Percentiles rank a stretch among this genome's conserved stretches.
Evolutionary conservation across 2,329 filamentous ascomycete genomes (phyloP).

Genomic region (Tolypocladium nubicola): DNA sequence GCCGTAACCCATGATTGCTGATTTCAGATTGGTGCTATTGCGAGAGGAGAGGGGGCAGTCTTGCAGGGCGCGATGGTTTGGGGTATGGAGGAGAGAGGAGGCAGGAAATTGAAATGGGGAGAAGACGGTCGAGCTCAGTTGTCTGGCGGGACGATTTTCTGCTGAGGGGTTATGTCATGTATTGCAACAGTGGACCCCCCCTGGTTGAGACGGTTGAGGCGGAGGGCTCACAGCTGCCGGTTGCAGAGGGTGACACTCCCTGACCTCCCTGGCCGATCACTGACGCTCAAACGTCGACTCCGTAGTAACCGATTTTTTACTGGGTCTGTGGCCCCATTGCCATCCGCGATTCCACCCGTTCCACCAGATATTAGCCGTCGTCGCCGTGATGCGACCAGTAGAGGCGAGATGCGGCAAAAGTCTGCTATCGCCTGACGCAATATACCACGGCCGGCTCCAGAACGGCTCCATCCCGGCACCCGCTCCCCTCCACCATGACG

Average conservation of each 20-base stretch:
- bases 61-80: background rate
- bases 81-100: constrained; percentile 13
- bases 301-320: background rate
- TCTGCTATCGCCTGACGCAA: constrained; percentile 6
- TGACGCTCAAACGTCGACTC: background rate
- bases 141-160: constrained; percentile 1
- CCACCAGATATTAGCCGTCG: background rate
- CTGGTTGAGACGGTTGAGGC: background rate
- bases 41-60: constrained; percentile 5
- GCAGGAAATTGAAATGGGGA: constrained; percentile 3
- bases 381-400: background rate
- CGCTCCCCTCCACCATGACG: background rate
- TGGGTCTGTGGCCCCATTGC: constrained; percentile 1
- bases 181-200: background rate
- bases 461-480: background rate
- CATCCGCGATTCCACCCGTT: background rate
- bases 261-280: background rate
- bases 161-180: constrained; percentile 23
- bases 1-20: constrained; percentile 70
- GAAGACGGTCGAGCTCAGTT: constrained; percentile 1
- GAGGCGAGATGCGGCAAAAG: constrained; percentile 3
- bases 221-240: background rate
- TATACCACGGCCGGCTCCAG: background rate
- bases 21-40: constrained; percentile 12
- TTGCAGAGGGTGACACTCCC: background rate